phyloP scores from a whole-genome alignment of 345 rosid genomes.

The Citrus australasica region DNA sequence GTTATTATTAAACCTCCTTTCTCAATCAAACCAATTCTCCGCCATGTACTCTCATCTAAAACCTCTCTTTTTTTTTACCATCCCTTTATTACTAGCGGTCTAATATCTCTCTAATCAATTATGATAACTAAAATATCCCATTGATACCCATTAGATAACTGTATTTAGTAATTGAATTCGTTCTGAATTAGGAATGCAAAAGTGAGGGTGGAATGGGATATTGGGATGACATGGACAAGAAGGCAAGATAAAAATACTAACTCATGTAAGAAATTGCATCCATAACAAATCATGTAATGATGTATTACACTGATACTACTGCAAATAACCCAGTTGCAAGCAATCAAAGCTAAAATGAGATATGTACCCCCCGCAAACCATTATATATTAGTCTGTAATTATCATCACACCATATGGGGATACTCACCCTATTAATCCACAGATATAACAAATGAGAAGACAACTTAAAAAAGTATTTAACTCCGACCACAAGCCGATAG shows the following conservation, averaged over 20 bases:
- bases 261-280: neutral
- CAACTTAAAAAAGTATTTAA: conserved; percentile 4
- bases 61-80: neutral
- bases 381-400: conserved; percentile 26
- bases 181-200: neutral
- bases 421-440: conserved; percentile 32
- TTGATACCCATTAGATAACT: neutral
- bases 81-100: no score
- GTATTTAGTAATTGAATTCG: neutral
- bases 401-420: conserved; percentile 28
- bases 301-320: neutral
- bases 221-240: neutral
- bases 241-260: neutral
- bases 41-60: neutral
- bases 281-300: neutral
- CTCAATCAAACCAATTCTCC: neutral
- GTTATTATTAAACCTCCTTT: no score
- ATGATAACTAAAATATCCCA: neutral
- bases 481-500: conserved; percentile 21
- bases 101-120: no score
- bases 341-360: conserved; percentile 8
- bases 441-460: conserved; percentile 19
- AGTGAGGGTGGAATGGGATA: neutral
- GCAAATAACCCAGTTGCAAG: no score
- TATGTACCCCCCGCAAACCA: conserved; percentile 27